Evolutionary conservation across 495 filamentous ascomycete genomes (phyloP), one percentile per base, ranked within the genome.

Genomic region (Daldinia caldariorum): DNA sequence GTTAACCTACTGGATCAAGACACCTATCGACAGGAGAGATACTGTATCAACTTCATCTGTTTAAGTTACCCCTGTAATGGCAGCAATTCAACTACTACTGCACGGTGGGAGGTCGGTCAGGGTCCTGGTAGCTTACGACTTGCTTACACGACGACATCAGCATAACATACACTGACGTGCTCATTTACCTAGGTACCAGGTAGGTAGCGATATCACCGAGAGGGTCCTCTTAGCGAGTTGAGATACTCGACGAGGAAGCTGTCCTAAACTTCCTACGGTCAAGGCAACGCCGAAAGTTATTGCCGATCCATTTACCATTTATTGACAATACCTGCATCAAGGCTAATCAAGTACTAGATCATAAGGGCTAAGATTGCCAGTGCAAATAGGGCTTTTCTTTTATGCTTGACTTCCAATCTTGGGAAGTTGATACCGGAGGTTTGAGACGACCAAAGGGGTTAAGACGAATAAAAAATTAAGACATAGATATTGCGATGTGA

Each of bases 241-340:
- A 66, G 13, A 66, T 67, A 60, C 63, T 68, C n/a, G 18, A 72
- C 58, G 38, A 62, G 58, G 65, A 56, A 68, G 60, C 34, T 63
- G 29, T 50, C 54, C 14, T 31, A 13, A 58, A 58, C 53, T 29
- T 13, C 50, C 43, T 54, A 60, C 6, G 41, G 57, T 64, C 69
- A 31, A 67, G 38, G 35, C 55, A 47, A 20, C 38, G 59, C 41
- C 60, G 55, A 32, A 66, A 47, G 29, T 56, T 54, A 73, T 32
- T 67, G 71, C 66, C 71, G 71, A 73, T 73, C 71, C 57, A 66
- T 66, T 59, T 62, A 69, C 47, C 58, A 66, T 51, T 47, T 66
- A 70, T 70, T 72, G 65, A 54, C 29, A 61, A 68, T 49, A 51
- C 66, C 43, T 70, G 71, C 58, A 70, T 55, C 45, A 51, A 20